Evolutionary conservation across 1,284 basidiomycete species (phyloP), one percentile per base, ranked within the genome.

Genomic region (Pterulicium gracile): DNA sequence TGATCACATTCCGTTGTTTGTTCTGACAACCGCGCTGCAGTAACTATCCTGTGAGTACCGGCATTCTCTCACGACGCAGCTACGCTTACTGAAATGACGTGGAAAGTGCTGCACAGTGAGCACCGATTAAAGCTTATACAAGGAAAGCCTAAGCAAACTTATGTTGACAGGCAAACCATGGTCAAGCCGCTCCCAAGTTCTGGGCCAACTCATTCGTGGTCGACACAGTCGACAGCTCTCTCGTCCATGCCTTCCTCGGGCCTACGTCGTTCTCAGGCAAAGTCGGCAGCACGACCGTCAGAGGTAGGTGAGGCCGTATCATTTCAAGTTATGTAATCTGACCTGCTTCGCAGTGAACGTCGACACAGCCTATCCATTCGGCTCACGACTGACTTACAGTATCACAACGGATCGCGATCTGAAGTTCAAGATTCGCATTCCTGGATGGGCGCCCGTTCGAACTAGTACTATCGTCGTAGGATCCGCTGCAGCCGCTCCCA

Each of bases 201-300:
- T 68, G 66, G 66, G 58, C 62, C 10, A 60, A 67, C 45, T 56
- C 61, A 5, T 67, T 67, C 52, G 58, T 64, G 49, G 54, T 58
- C 0, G 58, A 62, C 24, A 49, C 56, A 10, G 51, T 57, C 18
- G 55, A 52, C 19, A 49, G 56, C 7, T 57, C 60, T 2, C 55
- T 68, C 10, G 52, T 65, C 3, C 65, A 68, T 46, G 57, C 53
- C 4, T 60, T 65, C 48, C 58, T 68, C 12, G 66, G 65, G 4
- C 65, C 66, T 18, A 52, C 61, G 18, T 59, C 59, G 1, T 64
- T 61, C 43, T 51, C 60, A 15, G 60, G 63, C 12, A 58, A 50
- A 0, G 50, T 66, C 36, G 63, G 61, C 18, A 52, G 48, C 13
- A 48, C 53, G 4, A 65, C 62, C 48, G 61, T 66, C 4, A 52